Base-by-base conservation (phyloP, 306 rosid species). In the Cajanus cajan region DNA sequence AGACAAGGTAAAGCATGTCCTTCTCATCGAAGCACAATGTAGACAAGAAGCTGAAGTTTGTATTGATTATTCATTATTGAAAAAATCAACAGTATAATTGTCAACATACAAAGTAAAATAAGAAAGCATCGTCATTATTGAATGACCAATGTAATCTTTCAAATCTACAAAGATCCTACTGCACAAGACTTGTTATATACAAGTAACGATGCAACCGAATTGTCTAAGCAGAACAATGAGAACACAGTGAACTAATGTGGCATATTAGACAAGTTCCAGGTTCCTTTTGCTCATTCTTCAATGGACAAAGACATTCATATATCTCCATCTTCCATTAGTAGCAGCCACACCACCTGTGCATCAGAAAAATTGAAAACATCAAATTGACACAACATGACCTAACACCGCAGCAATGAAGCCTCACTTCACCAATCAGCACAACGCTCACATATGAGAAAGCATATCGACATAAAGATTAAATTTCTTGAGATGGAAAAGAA, bases 331-430 rank as follows among this genome's bases (percentile, higher is more conserved):
- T 81, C 92, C 97, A 80, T 90, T 86, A 58, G 90, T 88, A 89
- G 90, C 95, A 79, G 84, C 82, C 66, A 79, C 82, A 86, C 98
- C 82, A 86, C 98, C 97, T 92, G 97, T 80, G 80, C 87, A 92
- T 64, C 85, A 89, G 64, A 86, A 85, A 91, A 87, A 87, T 90
- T 67, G 89, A 90, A 86, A 87, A 89, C 73, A 91, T 94, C 90
- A 94, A 93, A 90, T 85, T 77, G 97, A 84, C 92, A 87, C 92
- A 85, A 87, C 59, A 73, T 54, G 87, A 81, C 50, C n/a, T n/a
- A n/a, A n/a, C n/a, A n/a, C n/a, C n/a, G n/a, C n/a, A n/a, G n/a
- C n/a, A n/a, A n/a, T n/a, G n/a, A n/a, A n/a, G n/a, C n/a, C n/a
- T n/a, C n/a, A n/a, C n/a, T n/a, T n/a, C n/a, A n/a, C n/a, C n/a